phyloP scores from a whole-genome alignment of 2,329 filamentous ascomycete species.

The Cordyceps javanica region DNA sequence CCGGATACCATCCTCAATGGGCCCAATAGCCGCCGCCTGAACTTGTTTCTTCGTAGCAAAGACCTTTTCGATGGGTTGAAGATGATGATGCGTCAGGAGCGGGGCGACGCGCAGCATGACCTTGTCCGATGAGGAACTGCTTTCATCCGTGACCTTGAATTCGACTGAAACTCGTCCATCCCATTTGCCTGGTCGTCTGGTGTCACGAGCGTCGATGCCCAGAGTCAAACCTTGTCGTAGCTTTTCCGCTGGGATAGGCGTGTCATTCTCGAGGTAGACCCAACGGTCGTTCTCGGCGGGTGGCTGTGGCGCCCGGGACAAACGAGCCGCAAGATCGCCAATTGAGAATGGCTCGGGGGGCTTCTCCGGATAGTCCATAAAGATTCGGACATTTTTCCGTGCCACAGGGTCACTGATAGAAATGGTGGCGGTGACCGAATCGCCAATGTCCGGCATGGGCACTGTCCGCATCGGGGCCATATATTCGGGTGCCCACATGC shows the following conservation, averaged over 20 bases:
- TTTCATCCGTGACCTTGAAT: background rate
- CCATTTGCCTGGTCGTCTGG: background rate
- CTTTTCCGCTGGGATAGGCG: background rate
- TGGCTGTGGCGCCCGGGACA: no score
- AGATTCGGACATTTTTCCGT: background rate
- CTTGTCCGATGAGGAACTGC: background rate
- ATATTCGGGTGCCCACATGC: background rate
- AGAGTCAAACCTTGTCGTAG: conserved; percentile 14
- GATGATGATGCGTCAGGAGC: background rate
- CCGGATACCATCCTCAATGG: background rate
- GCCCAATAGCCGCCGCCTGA: background rate
- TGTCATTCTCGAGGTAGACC: background rate
- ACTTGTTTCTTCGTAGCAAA: background rate
- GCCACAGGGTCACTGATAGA: background rate
- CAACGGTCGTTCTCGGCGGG: background rate
- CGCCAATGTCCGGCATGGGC: background rate
- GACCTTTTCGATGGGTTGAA: background rate
- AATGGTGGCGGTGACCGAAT: background rate
- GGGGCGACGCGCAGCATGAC: background rate
- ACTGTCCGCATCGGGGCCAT: background rate
- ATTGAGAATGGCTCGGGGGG: background rate
- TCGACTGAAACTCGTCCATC: background rate
- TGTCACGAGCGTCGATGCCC: background rate
- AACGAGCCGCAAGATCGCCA: no score
- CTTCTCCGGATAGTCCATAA: background rate